Conservation (phyloP, 257 asterid genomes). For the Echium plantagineum region DNA sequence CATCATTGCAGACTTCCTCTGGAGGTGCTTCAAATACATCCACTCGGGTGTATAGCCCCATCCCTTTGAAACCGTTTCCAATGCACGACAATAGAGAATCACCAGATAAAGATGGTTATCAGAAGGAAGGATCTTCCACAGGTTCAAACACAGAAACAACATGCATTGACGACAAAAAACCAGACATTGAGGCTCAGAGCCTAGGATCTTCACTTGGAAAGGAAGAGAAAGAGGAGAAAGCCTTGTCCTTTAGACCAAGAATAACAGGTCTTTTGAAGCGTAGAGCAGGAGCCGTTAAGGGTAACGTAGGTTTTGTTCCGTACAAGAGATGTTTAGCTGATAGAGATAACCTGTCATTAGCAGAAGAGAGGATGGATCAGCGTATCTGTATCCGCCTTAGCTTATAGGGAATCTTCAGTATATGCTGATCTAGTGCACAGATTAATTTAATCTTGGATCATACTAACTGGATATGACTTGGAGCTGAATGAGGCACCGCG, state of each 20-base stretch:
- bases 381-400: constrained; percentile 47
- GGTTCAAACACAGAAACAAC: constrained; percentile 33
- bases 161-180: constrained; percentile 11
- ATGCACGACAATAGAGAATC: constrained; percentile 14
- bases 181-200: constrained; percentile 23
- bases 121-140: constrained; percentile 35
- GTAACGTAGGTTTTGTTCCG: constrained; percentile 63
- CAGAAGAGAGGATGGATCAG: constrained; percentile 54
- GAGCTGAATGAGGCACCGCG: background rate
- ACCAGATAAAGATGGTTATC: constrained; percentile 14
- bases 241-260: constrained; percentile 20
- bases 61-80: constrained; percentile 35
- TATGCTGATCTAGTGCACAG: too few relatives aligned
- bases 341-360: constrained; percentile 19
- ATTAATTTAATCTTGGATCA: background rate
- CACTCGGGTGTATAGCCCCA: constrained; percentile 40
- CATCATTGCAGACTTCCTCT: constrained; percentile 31
- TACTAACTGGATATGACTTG: background rate
- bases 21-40: constrained; percentile 17
- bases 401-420: constrained; percentile 20
- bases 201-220: constrained; percentile 2
- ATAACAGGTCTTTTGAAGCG: constrained; percentile 16
- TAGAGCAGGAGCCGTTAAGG: constrained; percentile 23
- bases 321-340: constrained; percentile 63
- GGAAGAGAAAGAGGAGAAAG: constrained; percentile 10